Evolutionary conservation across 805 yeast species (phyloP), one percentile per base, ranked within the genome.

Genomic region (Zygotorulaspora florentina): DNA sequence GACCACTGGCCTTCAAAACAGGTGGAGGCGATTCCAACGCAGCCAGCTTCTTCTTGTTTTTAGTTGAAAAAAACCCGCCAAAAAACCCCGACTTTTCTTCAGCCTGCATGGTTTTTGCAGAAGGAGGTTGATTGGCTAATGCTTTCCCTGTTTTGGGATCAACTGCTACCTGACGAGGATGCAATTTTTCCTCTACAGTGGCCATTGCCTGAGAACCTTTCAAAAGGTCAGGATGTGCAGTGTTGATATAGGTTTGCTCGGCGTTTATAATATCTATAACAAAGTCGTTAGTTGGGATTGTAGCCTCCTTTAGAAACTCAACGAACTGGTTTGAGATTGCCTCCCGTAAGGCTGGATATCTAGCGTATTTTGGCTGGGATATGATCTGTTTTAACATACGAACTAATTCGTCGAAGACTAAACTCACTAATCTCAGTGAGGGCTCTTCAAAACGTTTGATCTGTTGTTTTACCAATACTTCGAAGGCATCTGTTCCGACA

Each of bases 1-100:
- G 73, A 40, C 97, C 96, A 16, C 91, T 81, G 8, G 98, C 98
- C 66, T 90, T 85, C 61, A 91, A 79, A 5, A 89, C 90, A 29
- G 95, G 81, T 35, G 99, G 99, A 40, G 99, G 99, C 2, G 98
- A 91, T 68, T 91, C 99, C 91, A 91, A 86, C 15, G 87, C 82
- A 25, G 95, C 97, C 59, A 90, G 75, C 69, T 93, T 83, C 77
- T 90, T 90, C 71, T 90, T 93, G 67, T 88, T 88, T 70, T 89
- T 90, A 3, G 91, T 79, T 8, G 90, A 80, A 69, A 93, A 93
- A 65, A 93, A 91, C 0, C 96, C 96, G 44, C 97, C 96, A 66
- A 93, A 93, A 71, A 91, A 93, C 4, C 97, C 96, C 42, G 81
- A 79, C 47, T 85, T 69, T 15, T 68, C 72, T 10, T 67, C 69